Conservation (phyloP, 306 rosid genomes). For the Trifolium fragiferum region DNA sequence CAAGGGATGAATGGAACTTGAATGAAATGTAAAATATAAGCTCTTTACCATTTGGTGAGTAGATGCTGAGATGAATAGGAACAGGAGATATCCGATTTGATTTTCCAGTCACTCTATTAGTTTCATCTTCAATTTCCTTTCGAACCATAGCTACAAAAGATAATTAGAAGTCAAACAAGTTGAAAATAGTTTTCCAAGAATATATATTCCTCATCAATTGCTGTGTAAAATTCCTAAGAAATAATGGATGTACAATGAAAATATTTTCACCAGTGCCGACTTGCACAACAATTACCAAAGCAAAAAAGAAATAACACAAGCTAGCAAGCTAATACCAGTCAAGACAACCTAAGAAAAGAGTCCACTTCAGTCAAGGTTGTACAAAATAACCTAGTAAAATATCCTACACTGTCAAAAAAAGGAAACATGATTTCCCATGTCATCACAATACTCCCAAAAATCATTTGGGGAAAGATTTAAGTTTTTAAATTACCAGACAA, state of each 20-base stretch:
- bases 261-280: conserved; percentile 14
- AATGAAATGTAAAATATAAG: conserved; percentile 24
- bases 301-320: conserved; percentile 2
- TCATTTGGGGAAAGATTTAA: not conserved
- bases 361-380: conserved; percentile 16
- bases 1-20: conserved; percentile 16
- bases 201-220: conserved; percentile 12
- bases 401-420: conserved; percentile 13
- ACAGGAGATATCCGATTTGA: conserved; percentile 80
- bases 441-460: conserved; percentile 28
- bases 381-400: conserved; percentile 10
- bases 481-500: not conserved
- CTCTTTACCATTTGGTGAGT: conserved; percentile 68
- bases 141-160: conserved; percentile 70
- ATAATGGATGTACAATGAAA: conserved; percentile 1
- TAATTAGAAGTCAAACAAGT: conserved; percentile 35
- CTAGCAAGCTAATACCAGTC: conserved; percentile 1
- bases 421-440: conserved; percentile 1
- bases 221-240: conserved; percentile 18
- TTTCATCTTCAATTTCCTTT: conserved; percentile 88
- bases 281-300: conserved; percentile 2
- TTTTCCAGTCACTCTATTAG: conserved; percentile 73
- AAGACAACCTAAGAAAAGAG: conserved; percentile 23
- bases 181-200: conserved; percentile 20
- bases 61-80: conserved; percentile 88